Evolutionary conservation across 179 eudicot species (phyloP), one percentile per base, ranked within the genome.

Genomic region (Beta corolliflora): DNA sequence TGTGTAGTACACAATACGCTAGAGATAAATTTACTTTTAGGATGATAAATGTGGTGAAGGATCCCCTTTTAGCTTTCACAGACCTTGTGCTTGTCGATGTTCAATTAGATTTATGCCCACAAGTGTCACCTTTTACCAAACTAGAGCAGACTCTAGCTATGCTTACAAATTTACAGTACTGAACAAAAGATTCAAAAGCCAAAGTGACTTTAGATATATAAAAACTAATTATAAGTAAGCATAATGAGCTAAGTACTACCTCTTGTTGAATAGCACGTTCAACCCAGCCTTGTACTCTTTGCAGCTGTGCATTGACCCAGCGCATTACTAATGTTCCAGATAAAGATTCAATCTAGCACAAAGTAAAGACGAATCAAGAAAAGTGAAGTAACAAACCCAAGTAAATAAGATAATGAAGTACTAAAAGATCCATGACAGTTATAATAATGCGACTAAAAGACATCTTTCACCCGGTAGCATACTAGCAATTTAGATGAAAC

Each of bases 251-350:
- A 78, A 75, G 61, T 5, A 74, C 79, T 90, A 97, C 99, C 99
- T 97, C 99, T 84, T 97, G 99, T 76, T 92, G 97, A 82, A 95
- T 87, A 83, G 97, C 97, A 64, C 99, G 91, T 86, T 92, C 94
- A 80, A 95, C 94, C 99, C 99, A 97, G 74, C 88, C 86, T 73
- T 88, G 77, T 78, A 97, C 84, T 84, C 99, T 91, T 80, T 88
- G 91, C 80, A 95, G 95, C 85, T 97, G 99, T 76, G 97, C 88
- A 87, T 97, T 95, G 83, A 95, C 91, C 99, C 99, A 97, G 74
- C 99, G 93, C 90, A 97, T 84, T 76, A 97, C 98, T 89, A 97
- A 84, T 16, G 98, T 97, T 84, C 99, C 99, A 74, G 99, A 97
- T 77, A 91, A 79, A 58, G 91, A 90, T 88, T 94, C 99, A 75